Conservation (phyloP, 129 eudicot genomes). For the Saussurea involucrata region DNA sequence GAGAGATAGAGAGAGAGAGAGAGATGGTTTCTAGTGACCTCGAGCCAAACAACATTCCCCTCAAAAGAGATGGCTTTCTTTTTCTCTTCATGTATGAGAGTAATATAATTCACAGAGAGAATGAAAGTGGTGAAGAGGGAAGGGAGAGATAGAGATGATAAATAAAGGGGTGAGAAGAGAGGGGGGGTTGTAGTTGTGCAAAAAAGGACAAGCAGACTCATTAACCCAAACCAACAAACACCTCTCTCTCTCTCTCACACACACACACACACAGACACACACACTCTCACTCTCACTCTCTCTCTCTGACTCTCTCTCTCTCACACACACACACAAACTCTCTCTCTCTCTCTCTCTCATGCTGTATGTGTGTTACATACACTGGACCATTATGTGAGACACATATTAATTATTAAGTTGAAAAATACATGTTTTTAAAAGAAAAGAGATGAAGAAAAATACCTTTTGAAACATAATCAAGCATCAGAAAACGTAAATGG, state of each 20-base stretch:
- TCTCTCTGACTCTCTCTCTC: neutral
- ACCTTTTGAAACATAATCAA: neutral
- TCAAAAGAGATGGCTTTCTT: constrained; percentile 30
- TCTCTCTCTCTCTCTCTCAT: neutral
- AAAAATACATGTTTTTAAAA: neutral
- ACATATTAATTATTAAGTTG: neutral
- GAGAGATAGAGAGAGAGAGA: neutral
- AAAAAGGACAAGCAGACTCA: constrained; percentile 31
- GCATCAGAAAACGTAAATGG: neutral
- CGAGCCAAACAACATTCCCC: constrained; percentile 51
- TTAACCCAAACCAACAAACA: constrained; percentile 33
- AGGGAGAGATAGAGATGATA: constrained; percentile 31
- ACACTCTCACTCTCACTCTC: neutral
- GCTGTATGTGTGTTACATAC: constrained; percentile 11
- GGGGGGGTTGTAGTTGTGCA: neutral
- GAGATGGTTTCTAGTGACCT: constrained; percentile 35
- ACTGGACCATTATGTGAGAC: constrained; percentile 19
- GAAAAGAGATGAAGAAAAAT: neutral
- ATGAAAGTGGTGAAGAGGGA: constrained; percentile 23
- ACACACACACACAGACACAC: no score
- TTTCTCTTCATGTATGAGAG: neutral
- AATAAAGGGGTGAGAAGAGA: constrained; percentile 35
- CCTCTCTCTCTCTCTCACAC: constrained; percentile 12
- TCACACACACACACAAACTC: no score
- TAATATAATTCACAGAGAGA: neutral